Base-by-base conservation (phyloP, 805 yeast genomes). In the Lachancea sp. region DNA sequence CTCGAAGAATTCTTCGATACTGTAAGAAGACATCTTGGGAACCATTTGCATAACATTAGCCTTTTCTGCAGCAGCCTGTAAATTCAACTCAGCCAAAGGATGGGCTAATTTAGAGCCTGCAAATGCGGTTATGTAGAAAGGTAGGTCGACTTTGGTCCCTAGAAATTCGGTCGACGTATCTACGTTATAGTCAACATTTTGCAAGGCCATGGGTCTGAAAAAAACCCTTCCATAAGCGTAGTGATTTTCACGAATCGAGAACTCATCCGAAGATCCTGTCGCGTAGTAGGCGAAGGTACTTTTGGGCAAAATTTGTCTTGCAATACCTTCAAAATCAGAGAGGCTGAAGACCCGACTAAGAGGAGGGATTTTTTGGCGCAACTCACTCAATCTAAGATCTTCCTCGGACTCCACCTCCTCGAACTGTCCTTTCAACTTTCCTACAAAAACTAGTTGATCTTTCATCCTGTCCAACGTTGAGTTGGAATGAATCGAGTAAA, bases 211-310 rank as follows among this genome's bases (percentile, higher is more conserved):
- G 15, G 79, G 78, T 25, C 68, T 67, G 50, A 75, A 69, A 41
- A 64, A 67, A 15, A 72, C 64, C 39, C 68, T 55, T 28, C 57
- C 51, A 49, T 56, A 74, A 12, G 72, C 68, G 29, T 58, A 47
- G 40, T 65, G 67, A 50, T 74, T 74, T 47, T 68, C 71, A 36
- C 65, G 47, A 40, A 71, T 52, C 1, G 77, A 59, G 30, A 68
- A 54, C 49, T 72, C 71, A 54, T 74, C 78, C 38, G 71, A 74
- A 19, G 75, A 60, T 5, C 75, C 78, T 6, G 77, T 70, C 1
- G 68, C 61, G 44, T 59, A 70, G 50, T 71, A 74, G 13, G 64
- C 61, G 64, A 66, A 69, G 1, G 71, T 66, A 5, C 54, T 47
- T 5, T 45, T 49, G 3, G 69, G 55, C 16, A 69, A 46, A 4